Conservation (phyloP, 1,139 yeast species). For the Williopsis jadinii region DNA sequence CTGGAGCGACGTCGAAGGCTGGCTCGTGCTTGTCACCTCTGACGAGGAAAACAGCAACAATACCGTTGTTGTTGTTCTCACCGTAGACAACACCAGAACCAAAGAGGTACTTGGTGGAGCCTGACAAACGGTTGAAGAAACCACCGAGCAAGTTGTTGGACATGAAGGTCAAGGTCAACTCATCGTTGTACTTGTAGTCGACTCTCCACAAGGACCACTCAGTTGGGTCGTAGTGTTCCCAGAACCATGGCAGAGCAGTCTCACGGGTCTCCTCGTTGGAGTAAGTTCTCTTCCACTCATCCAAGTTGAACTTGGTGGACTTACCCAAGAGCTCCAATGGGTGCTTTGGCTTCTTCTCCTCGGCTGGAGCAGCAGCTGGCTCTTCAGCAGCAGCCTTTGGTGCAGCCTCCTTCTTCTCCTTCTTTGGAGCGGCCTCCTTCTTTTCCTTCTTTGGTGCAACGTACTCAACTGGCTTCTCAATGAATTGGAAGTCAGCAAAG, state of each 20-base stretch:
- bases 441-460: constrained; percentile 80
- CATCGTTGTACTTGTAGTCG: constrained; percentile 96
- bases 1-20: constrained; percentile 98
- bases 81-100: constrained; percentile 95
- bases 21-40: constrained; percentile 91
- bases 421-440: constrained; percentile 24
- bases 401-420: constrained; percentile 27
- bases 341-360: constrained; percentile 71
- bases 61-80: constrained; percentile 98
- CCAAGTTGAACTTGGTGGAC: constrained; percentile 59
- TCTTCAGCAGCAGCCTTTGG: constrained; percentile 26
- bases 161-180: constrained; percentile 95
- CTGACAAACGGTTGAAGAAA: constrained; percentile 92
- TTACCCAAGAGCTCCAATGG: constrained; percentile 83
- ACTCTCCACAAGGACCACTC: constrained; percentile 97
- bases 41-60: constrained; percentile 87
- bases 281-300: constrained; percentile 96
- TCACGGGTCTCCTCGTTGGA: constrained; percentile 97
- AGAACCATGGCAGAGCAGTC: constrained; percentile 95
- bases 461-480: constrained; percentile 60
- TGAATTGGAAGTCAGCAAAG: constrained; percentile 45
- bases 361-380: constrained; percentile 33
- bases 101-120: constrained; percentile 89
- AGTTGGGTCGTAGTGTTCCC: constrained; percentile 87
- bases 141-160: constrained; percentile 98